phyloP scores from a whole-genome alignment of 768 basidiomycete species.

The Nidularia pulvinata region DNA sequence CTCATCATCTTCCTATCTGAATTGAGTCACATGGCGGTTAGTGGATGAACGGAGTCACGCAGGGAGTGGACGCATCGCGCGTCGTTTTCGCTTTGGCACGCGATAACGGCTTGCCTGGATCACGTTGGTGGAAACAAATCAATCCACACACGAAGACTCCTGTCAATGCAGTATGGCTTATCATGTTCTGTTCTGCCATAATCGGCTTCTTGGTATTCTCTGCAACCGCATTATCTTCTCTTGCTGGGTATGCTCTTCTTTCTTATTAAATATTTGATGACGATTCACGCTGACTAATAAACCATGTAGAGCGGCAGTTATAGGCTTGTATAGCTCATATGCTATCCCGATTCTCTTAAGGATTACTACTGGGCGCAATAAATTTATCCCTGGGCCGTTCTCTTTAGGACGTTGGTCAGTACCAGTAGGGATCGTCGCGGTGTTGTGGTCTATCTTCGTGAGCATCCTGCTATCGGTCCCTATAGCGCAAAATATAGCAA shows the following conservation, averaged over 20 bases:
- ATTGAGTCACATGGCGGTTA: constrained; percentile 12
- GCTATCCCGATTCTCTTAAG: neutral
- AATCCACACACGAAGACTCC: constrained; percentile 28
- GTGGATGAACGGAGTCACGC: constrained; percentile 66
- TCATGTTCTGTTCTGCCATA: constrained; percentile 20
- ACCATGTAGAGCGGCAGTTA: neutral
- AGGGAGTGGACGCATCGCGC: constrained; percentile 64
- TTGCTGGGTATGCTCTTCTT: constrained; percentile 23
- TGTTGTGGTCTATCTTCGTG: neutral
- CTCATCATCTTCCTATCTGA: neutral
- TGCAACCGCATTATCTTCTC: constrained; percentile 22
- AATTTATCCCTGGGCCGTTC: neutral
- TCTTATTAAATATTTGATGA: neutral
- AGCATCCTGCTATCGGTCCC: neutral
- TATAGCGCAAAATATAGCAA: neutral
- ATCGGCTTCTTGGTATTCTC: constrained; percentile 31
- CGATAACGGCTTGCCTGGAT: constrained; percentile 34
- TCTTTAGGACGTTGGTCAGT: neutral
- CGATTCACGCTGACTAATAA: neutral
- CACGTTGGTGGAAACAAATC: constrained; percentile 30
- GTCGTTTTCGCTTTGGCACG: constrained; percentile 63
- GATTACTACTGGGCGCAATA: neutral
- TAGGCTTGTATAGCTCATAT: neutral
- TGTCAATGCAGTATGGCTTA: constrained; percentile 38
- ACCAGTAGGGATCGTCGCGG: neutral